These are phyloP conservation scores for Trametopsis cervina DNA, from an alignment of 768 basidiomycete species.

Conservation along the genomic window DNA sequence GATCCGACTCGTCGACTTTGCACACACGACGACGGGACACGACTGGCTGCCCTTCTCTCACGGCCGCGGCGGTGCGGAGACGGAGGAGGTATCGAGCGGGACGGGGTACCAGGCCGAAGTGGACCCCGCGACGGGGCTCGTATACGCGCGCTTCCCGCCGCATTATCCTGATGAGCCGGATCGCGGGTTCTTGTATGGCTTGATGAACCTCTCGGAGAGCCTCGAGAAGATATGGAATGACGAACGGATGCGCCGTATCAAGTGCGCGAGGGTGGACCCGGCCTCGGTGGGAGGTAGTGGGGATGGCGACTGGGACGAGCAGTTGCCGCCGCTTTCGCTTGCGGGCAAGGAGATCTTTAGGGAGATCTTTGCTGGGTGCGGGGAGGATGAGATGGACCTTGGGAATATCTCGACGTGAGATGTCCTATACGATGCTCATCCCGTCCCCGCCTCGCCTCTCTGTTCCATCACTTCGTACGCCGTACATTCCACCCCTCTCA, in stretches of 20 bases:
- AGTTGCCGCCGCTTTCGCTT: slow-evolving; percentile 56
- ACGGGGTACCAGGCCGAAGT: slow-evolving; percentile 80
- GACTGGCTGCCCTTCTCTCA: slow-evolving; percentile 76
- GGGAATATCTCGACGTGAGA: slow-evolving; percentile 69
- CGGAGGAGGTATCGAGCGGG: slow-evolving; percentile 42
- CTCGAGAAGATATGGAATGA: slow-evolving; percentile 85
- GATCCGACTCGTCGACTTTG: slow-evolving; percentile 97
- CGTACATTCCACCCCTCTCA: background rate
- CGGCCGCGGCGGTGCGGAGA: slow-evolving; percentile 29
- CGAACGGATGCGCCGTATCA: slow-evolving; percentile 67
- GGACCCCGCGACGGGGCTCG: slow-evolving; percentile 74
- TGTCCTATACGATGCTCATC: background rate
- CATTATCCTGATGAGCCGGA: slow-evolving; percentile 87
- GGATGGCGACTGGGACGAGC: slow-evolving; percentile 33
- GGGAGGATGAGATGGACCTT: slow-evolving; percentile 56
- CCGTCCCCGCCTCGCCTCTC: slow-evolving; percentile 1
- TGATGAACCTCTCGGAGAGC: slow-evolving; percentile 72
- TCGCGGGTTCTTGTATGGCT: slow-evolving; percentile 87
- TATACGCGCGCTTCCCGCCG: slow-evolving; percentile 92
- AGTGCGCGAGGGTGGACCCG: slow-evolving; percentile 53
- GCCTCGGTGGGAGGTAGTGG: background rate
- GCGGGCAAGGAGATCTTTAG: slow-evolving; percentile 79
- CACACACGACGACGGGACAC: slow-evolving; percentile 92
- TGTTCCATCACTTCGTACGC: slow-evolving; percentile 1
- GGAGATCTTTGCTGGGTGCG: slow-evolving; percentile 49